A percentile compares a stretch with the other conserved stretches of the same genome.
phyloP scores from a whole-genome alignment of 1,284 basidiomycete genomes.

The Coriolopsis trogii region DNA sequence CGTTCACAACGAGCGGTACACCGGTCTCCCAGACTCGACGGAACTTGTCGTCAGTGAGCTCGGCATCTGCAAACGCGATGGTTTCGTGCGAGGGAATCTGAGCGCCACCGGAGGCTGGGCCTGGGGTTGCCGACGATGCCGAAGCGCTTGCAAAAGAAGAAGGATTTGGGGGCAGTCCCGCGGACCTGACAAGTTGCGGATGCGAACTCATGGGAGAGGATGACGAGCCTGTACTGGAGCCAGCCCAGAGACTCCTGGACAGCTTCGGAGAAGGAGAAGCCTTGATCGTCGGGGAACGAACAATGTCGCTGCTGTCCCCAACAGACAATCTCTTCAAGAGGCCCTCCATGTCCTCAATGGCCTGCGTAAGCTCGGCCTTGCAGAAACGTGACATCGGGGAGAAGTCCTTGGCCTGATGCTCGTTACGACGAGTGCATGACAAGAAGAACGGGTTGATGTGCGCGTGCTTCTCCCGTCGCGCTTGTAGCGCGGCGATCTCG shows the following conservation, averaged over 20 bases:
- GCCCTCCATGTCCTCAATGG: constrained; percentile 68
- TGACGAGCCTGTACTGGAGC: constrained; percentile 10
- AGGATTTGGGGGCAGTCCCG: constrained; percentile 25
- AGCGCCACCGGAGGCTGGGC: constrained; percentile 16
- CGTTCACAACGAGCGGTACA: constrained; percentile 77
- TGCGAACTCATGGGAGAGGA: constrained; percentile 4
- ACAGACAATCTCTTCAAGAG: constrained; percentile 44
- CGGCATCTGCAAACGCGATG: constrained; percentile 47
- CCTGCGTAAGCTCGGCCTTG: constrained; percentile 61
- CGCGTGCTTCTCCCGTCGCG: constrained; percentile 60
- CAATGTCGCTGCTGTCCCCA: too few relatives aligned
- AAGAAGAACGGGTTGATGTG: constrained; percentile 75
- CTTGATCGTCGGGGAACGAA: constrained; percentile 7
- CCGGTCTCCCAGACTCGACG: constrained; percentile 73
- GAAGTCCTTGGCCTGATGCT: constrained; percentile 70
- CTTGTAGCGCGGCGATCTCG: constrained; percentile 50
- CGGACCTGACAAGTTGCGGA: constrained; percentile 9
- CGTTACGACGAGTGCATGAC: constrained; percentile 66
- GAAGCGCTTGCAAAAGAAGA: constrained; percentile 25
- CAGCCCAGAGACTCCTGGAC: constrained; percentile 11
- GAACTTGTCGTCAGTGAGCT: constrained; percentile 66
- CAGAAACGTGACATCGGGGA: constrained; percentile 82
- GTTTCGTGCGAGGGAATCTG: constrained; percentile 48
- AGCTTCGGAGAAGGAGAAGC: constrained; percentile 19
- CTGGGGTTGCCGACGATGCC: constrained; percentile 19